phyloP scores from a whole-genome alignment of 176 grass and related monocot species.

The Eremochloa ophiuroides region DNA sequence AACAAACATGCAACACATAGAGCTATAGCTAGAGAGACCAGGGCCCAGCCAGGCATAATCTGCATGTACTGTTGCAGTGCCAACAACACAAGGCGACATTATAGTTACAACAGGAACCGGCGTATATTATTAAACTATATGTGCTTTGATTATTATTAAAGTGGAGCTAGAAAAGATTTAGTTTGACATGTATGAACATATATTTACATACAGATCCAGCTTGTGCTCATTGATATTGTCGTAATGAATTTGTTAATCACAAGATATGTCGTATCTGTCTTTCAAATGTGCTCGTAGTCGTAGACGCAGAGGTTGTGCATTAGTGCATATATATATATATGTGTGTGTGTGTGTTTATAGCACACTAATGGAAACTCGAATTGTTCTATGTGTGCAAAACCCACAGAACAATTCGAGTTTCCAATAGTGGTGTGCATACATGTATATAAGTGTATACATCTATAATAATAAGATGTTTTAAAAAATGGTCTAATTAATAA shows the following conservation, averaged over 20 bases:
- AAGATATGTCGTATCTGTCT: too few species aligned
- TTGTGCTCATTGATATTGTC: too few species aligned
- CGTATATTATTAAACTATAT: not conserved
- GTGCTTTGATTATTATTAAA: not conserved
- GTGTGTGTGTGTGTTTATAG: too few species aligned
- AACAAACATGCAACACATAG: conserved; percentile 34
- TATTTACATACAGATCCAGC: not conserved
- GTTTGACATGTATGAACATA: not conserved
- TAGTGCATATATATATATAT: too few species aligned
- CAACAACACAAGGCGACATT: conserved; percentile 13
- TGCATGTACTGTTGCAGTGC: conserved; percentile 3
- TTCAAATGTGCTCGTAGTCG: too few species aligned
- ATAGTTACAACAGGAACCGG: not conserved
- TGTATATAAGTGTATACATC: not conserved
- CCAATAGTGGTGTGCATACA: too few species aligned
- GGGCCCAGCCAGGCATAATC: not conserved
- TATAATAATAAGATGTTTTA: not conserved
- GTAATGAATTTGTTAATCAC: too few species aligned
- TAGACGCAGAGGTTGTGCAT: too few species aligned
- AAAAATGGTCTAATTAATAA: not conserved
- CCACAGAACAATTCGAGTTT: too few species aligned
- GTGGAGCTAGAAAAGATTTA: not conserved
- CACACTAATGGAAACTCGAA: too few species aligned
- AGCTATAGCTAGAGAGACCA: not conserved
- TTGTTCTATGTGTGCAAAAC: too few species aligned